Percentiles rank a stretch among this genome's conserved stretches.
Conservation (phyloP, 768 basidiomycete genomes). For the Pleurotus tuoliensis region DNA sequence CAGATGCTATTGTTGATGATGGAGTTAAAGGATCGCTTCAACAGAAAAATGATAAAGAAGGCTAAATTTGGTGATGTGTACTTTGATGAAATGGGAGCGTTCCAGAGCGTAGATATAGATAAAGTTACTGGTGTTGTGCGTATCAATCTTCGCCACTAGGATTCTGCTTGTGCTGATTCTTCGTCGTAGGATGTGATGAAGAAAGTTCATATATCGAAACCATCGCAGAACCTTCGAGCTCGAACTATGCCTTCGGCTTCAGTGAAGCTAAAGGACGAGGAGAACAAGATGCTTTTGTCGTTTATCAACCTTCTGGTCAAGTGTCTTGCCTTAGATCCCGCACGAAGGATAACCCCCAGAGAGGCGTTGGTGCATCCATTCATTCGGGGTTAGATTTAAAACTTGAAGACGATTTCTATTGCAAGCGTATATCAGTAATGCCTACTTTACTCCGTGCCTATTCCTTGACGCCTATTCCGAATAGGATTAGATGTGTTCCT, state of each 20-base stretch:
- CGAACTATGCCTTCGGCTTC: conserved; percentile 78
- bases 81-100: conserved; percentile 91
- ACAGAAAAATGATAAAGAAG: conserved; percentile 90
- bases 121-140: conserved; percentile 80
- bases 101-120: conserved; percentile 80
- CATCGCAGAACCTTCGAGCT: conserved; percentile 74
- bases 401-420: neutral
- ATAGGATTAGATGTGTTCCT: neutral
- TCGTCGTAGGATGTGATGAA: conserved; percentile 68
- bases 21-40: conserved; percentile 95
- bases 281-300: conserved; percentile 68
- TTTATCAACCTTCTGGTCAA: conserved; percentile 93
- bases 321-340: conserved; percentile 84
- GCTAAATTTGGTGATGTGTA: conserved; percentile 89
- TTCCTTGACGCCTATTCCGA: neutral
- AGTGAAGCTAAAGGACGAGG: conserved; percentile 84
- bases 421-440: conserved; percentile 4
- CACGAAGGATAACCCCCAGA: conserved; percentile 81
- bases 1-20: conserved; percentile 98
- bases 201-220: conserved; percentile 81
- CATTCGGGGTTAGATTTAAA: conserved; percentile 46
- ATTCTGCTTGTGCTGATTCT: conserved; percentile 14
- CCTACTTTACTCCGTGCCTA: conserved; percentile 1
- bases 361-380: conserved; percentile 89
- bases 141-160: conserved; percentile 14